Evolutionary conservation across 139 green algal genomes (phyloP), one percentile per base, ranked within the genome.

Genomic region (Diplosphaera chodatii): DNA sequence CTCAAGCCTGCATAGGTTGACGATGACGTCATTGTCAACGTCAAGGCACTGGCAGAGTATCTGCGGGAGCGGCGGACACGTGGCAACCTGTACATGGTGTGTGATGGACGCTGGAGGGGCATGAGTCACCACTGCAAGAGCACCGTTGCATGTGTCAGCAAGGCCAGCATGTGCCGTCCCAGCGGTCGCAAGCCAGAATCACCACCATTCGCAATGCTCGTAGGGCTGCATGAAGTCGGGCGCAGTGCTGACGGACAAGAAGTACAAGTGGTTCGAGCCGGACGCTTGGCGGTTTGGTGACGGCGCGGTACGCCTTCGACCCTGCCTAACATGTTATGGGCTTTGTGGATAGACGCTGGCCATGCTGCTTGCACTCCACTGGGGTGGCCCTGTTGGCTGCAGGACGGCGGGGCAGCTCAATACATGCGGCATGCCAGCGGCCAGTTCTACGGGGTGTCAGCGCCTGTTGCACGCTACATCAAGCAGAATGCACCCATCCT

Each of bases 201-300:
- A n/a, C n/a, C n/a, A n/a, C n/a, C n/a, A n/a, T n/a, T n/a, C n/a
- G 3, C 3, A 2, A 23, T 15, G 33, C 16, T 32, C 34, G 67
- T 73, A 87, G 82, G 85, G 85, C 18, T 90, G 85, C 78, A 90
- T 90, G 85, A 90, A 90, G 74, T 85, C 76, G 27, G 85, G 85
- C 1, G 71, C 84, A 71, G 84, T 90, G 40, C 55, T 90, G 32
- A 84, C 77, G 4, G 81, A 89, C 66, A 32, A 68, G 55, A 32
- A 72, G 32, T 84, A 80, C 64, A 80, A 83, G 64, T 90, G 85
- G 85, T 81, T 78, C 66, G 85, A 90, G 72, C 83, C 81, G 1
- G 82, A 90, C 65, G 68, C 83, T 62, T 87, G 79, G 79, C 74
- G 83, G 32, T 90, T 90, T 82, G 85, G 85, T 1, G 76, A 88